These are phyloP conservation scores for Cystofilobasidium capitatum DNA, from an alignment of 768 basidiomycete genomes.

Conservation along the genomic window DNA sequence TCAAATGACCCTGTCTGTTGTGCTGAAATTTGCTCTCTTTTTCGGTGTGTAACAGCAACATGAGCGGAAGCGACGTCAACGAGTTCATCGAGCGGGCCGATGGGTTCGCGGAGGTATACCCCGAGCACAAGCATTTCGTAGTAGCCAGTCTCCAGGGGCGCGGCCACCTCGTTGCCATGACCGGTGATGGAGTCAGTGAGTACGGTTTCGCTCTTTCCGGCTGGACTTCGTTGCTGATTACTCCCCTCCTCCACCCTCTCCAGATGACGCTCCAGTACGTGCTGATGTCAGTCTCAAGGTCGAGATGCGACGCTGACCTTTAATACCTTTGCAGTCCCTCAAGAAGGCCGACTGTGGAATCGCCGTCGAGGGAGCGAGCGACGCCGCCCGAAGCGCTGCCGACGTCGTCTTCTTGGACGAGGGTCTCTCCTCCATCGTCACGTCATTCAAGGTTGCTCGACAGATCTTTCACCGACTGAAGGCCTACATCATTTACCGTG, in stretches of 20 bases:
- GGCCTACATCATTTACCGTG: conserved; percentile 41
- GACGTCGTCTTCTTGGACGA: conserved; percentile 49
- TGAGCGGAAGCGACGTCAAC: too few relatives aligned
- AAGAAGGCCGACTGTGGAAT: conserved; percentile 40
- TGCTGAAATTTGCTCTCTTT: too few relatives aligned
- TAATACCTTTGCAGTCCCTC: conserved; percentile 23
- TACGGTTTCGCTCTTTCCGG: conserved; percentile 15
- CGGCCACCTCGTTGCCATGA: conserved; percentile 45
- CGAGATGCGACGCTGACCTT: conserved; percentile 37
- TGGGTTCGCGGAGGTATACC: conserved; percentile 49
- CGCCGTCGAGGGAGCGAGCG: conserved; percentile 44
- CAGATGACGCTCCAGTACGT: too few relatives aligned
- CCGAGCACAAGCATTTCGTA: conserved; percentile 44
- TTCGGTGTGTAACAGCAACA: too few relatives aligned
- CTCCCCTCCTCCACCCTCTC: too few relatives aligned
- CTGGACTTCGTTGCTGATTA: conserved; percentile 38
- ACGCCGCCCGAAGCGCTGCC: conserved; percentile 43
- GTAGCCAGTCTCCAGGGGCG: conserved; percentile 43
- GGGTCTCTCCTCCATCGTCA: conserved; percentile 43
- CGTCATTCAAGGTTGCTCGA: conserved; percentile 46
- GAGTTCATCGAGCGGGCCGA: conserved; percentile 48
- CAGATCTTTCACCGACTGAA: conserved; percentile 50
- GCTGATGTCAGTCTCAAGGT: too few relatives aligned
- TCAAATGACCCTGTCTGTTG: too few relatives aligned
- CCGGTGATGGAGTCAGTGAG: conserved; percentile 39